A percentile compares a stretch with the other conserved stretches of the same genome.
phyloP scores from a whole-genome alignment of 345 rosid genomes.

The Litchi chinensis region DNA sequence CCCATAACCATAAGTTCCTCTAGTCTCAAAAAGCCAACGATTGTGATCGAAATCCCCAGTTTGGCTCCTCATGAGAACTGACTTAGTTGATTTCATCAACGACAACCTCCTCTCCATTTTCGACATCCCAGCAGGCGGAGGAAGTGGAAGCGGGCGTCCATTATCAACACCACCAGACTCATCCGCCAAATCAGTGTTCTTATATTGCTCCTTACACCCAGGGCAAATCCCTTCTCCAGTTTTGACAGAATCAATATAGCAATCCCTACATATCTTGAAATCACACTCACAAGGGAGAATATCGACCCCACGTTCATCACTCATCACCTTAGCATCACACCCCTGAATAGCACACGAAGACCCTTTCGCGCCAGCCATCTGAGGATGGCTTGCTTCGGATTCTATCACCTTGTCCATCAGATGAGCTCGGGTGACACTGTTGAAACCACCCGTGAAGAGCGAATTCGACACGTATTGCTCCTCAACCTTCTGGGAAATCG shows the following conservation, averaged over 20 bases:
- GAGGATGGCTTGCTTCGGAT: conserved; percentile 90
- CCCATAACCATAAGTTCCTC: conserved; percentile 92
- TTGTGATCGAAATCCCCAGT: conserved; percentile 96
- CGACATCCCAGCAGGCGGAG: conserved; percentile 55
- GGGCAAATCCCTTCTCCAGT: conserved; percentile 84
- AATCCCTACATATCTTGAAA: conserved; percentile 91
- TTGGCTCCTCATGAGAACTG: conserved; percentile 87
- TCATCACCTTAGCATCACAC: conserved; percentile 96
- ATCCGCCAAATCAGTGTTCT: conserved; percentile 69
- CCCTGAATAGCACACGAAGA: conserved; percentile 90
- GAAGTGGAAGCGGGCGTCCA: conserved; percentile 67
- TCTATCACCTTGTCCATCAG: conserved; percentile 97
- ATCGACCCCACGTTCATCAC: conserved; percentile 82
- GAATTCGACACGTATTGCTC: conserved; percentile 97
- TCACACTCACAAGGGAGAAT: conserved; percentile 98
- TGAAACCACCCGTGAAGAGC: conserved; percentile 92
- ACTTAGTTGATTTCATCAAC: conserved; percentile 87
- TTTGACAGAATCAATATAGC: conserved; percentile 90
- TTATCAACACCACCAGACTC: conserved; percentile 56
- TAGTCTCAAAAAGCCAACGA: conserved; percentile 90
- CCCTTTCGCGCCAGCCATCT: conserved; percentile 97
- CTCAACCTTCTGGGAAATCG: conserved; percentile 91
- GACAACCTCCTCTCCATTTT: conserved; percentile 96
- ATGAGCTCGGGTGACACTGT: conserved; percentile 85
- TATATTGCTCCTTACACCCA: conserved; percentile 87